Evolutionary conservation across 2,329 filamentous ascomycete species (phyloP).

Genomic region (Penicillium griseofulvum): DNA sequence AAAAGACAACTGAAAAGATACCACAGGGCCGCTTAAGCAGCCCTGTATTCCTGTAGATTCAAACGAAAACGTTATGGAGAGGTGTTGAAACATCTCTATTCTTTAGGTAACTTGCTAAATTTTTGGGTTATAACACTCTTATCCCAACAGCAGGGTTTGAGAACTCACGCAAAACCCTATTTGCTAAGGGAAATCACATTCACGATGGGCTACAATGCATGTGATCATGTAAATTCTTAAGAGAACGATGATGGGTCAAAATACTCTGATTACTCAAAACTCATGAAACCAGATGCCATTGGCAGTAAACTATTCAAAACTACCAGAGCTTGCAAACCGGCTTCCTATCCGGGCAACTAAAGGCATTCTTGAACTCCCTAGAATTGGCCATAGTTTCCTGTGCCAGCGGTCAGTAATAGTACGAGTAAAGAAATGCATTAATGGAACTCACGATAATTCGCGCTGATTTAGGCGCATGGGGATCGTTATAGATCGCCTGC

Average conservation of each 20-base stretch:
- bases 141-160: neutral
- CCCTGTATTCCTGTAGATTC: too few species aligned
- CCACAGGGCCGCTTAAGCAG: too few species aligned
- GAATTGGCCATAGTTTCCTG: conserved; percentile 65
- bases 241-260: neutral
- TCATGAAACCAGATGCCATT: neutral
- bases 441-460: conserved; percentile 49
- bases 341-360: conserved; percentile 63
- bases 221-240: neutral
- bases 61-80: neutral
- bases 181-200: too few species aligned
- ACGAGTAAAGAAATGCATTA: neutral
- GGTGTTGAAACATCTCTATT: neutral
- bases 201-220: neutral
- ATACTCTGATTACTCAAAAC: neutral
- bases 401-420: neutral
- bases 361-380: conserved; percentile 64
- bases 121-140: neutral
- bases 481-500: conserved; percentile 59
- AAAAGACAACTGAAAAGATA: too few species aligned
- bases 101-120: too few species aligned
- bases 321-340: conserved; percentile 71
- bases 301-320: neutral
- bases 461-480: conserved; percentile 63
- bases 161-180: neutral